Evolutionary conservation across 352 stramenopile species (phyloP), one percentile per base, ranked within the genome.

Genomic region (Phytophthora pseudosyringae): DNA sequence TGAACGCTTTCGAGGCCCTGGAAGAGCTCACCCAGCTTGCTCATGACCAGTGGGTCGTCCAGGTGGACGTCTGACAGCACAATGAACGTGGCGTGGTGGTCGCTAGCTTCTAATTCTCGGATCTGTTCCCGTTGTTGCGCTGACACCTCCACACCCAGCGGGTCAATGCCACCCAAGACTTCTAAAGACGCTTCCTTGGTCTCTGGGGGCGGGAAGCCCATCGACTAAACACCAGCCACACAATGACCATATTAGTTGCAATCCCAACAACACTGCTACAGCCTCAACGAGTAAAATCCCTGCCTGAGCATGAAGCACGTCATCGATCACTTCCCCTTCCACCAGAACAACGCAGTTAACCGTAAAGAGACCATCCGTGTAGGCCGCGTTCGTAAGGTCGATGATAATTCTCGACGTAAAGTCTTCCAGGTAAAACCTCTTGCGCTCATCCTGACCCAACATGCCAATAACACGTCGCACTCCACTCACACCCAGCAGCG

Each of bases 61-160:
- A 99, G 62, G 69, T 98, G 86, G 12, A 99, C 89, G 64, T 98
- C 91, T 9, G 92, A 98, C 21, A 99, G 64, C 49, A 98, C 78
- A 26, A 98, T 97, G 72, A 98, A 98, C 53, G 89, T 92, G 6
- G 87, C 78, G 38, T 97, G 83, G 53, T 95, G 83, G 48, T 94
- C 89, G 15, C 81, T 74, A 10, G 72, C 72, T 71, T 98, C 93
- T 8, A 97, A 66, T 51, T 75, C 60, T 36, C 75, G 68, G 45
- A 98, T 97, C 46, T 94, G 80, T 21, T 91, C 75, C 31, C 88
- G 67, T 71, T 97, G 88, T 44, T 94, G 84, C 1, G 71, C 64
- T 15, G 86, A 94, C 10, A 96, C 76, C 45, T 96, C 85, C 11
- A 96, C 74, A 25, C 86, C 89, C 9, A 96, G 85, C 16, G 92